A percentile compares a stretch with the other conserved stretches of the same genome.
phyloP scores from a whole-genome alignment of 495 filamentous ascomycete species.

The Parathielavia hyrcaniae region DNA sequence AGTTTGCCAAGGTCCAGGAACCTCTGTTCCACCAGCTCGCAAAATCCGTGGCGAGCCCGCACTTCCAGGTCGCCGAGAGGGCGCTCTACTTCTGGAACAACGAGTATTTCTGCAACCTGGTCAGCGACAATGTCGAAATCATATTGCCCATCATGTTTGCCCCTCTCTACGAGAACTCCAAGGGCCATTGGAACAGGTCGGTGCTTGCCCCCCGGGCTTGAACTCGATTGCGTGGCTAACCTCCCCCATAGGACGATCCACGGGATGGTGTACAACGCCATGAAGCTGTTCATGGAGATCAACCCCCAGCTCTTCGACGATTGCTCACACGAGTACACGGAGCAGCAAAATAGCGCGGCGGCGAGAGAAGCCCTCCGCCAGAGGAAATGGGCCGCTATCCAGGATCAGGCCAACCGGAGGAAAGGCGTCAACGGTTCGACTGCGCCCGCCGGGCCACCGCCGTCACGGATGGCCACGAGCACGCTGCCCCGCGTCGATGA shows the following conservation, averaged over 20 bases:
- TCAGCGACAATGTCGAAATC: conserved; percentile 97
- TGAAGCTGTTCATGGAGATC: conserved; percentile 99
- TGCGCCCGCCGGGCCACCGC: conserved; percentile 14
- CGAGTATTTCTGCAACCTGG: conserved; percentile 99
- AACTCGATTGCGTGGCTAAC: background rate
- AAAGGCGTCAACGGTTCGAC: conserved; percentile 36
- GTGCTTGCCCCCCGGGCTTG: conserved; percentile 13
- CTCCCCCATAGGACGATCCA: conserved; percentile 76
- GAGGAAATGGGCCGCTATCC: conserved; percentile 78
- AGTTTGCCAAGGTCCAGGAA: conserved; percentile 98
- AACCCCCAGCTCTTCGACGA: conserved; percentile 98
- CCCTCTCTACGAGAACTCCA: conserved; percentile 97
- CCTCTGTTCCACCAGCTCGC: conserved; percentile 94
- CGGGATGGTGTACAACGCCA: conserved; percentile 99
- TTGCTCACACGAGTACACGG: conserved; percentile 96
- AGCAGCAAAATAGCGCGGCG: conserved; percentile 83
- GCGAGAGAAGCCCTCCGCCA: conserved; percentile 68
- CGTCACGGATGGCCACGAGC: conserved; percentile 16
- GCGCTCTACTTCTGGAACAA: conserved; percentile 99
- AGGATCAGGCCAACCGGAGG: conserved; percentile 65
- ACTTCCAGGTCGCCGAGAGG: conserved; percentile 97
- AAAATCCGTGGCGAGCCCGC: conserved; percentile 95
- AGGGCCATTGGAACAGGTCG: conserved; percentile 98
- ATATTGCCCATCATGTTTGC: conserved; percentile 99
- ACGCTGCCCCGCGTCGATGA: conserved; percentile 52